Evolutionary conservation across 2,329 filamentous ascomycete species (phyloP), one percentile per base, ranked within the genome.

Genomic region (Fusarium sp.): DNA sequence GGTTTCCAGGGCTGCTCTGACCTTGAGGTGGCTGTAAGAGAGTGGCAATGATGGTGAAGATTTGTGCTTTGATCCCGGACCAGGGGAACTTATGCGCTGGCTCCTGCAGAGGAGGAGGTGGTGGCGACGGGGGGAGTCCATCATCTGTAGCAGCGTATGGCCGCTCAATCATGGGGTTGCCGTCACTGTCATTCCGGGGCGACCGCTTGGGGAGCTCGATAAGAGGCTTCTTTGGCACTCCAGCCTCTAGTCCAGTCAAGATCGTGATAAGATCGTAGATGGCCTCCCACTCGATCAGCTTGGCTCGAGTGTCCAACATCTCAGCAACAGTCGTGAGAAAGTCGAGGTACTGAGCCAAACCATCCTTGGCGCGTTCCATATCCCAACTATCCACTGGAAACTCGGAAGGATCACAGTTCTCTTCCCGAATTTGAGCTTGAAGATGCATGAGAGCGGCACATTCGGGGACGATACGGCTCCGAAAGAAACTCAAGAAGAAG

Each of bases 341-440:
- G 77, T 98, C 95, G 4, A 98, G 89, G 79, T 97, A 98, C 81
- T 98, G 95, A 58, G 95, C 94, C 3, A 98, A 90, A 2, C 96
- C 96, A 79, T 98, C 96, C 81, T 97, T 98, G 66, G 97, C 96
- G 20, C 96, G 91, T 81, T 98, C 96, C 93, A 98, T 97, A 78
- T 98, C 96, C 96, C 96, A 98, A 52, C 95, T 89, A 78, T 98
- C 97, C 4, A 98, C 91, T 0, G 96, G 96, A 78, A 98, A 98
- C 78, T 98, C 95, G 70, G 94, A 91, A 0, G 94, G 91, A 68
- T 96, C 89, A 22, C 92, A 90, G 64, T 91, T 88, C 38, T 92
- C 91, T 45, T 92, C 91, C 47, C 94, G 92, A 39, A 98, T 97
- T 79, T 98, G 93, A 22, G 94, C 94, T 84, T 98, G 96, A 7